Evolutionary conservation across 1,284 basidiomycete genomes (phyloP).

Genomic region (Sporisorium scitamineum): DNA sequence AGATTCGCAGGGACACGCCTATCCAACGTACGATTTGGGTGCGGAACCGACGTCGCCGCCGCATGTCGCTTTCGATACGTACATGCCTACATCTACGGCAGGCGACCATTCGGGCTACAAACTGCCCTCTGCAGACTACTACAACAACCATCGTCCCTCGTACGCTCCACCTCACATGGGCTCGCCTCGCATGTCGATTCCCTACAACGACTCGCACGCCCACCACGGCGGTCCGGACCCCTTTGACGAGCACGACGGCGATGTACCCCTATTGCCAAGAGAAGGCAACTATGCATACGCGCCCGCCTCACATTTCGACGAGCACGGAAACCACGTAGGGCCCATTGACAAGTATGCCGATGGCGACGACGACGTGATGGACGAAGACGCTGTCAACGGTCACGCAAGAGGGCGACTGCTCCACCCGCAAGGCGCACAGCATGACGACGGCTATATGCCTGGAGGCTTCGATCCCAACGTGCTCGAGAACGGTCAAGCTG

Average conservation of each 20-base stretch:
- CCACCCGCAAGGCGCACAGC: conserved; percentile 10
- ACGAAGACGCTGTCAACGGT: conserved; percentile 54
- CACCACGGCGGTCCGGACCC: conserved; percentile 30
- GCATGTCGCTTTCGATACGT: conserved; percentile 42
- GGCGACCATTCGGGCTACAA: conserved; percentile 46
- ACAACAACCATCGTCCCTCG: conserved; percentile 21
- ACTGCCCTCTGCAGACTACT: conserved; percentile 40
- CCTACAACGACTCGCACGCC: conserved; percentile 31
- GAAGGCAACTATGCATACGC: conserved; percentile 58
- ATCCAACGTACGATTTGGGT: conserved; percentile 55
- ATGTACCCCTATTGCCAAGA: conserved; percentile 51
- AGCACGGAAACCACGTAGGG: conserved; percentile 57
- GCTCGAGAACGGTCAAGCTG: conserved; percentile 52
- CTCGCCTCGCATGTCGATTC: conserved; percentile 43
- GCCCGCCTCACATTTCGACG: conserved; percentile 59
- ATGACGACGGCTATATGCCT: conserved; percentile 51
- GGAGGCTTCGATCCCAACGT: conserved; percentile 59
- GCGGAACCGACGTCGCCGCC: conserved; percentile 34
- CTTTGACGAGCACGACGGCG: conserved; percentile 41
- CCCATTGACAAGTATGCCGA: conserved; percentile 44
- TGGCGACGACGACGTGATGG: conserved; percentile 54
- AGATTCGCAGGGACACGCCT: conserved; percentile 29
- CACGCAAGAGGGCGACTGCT: conserved; percentile 34
- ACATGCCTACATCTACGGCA: conserved; percentile 34
- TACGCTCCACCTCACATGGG: conserved; percentile 21